Base-by-base conservation (phyloP, 2,329 filamentous ascomycete species). In the Calonectria ilicicola region DNA sequence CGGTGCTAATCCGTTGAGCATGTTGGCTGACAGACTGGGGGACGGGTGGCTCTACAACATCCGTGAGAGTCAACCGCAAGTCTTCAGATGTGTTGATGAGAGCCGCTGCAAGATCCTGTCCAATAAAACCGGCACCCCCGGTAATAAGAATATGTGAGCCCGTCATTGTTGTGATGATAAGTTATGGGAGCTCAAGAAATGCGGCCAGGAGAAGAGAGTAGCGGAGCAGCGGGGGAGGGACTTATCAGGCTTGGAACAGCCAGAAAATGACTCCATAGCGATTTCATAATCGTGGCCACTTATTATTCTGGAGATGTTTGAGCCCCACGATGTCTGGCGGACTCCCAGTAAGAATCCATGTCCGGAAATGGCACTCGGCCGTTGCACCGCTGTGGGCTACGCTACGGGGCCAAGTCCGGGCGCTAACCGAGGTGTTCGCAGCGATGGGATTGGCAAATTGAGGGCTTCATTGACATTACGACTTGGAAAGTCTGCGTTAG, bases 51-150 rank as follows among this genome's bases (percentile, higher is more conserved):
- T 86, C 80, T 70, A 88, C 82, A 40, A 92, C 85, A 77, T 92
- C 91, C 27, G 88, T 90, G 46, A 92, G 83, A 70, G 87, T 86
- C 63, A 92, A 82, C 69, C 85, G 82, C 26, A 85, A 58, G 17
- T 76, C 80, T 3, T 29, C 46, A 3, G 78, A 77, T 19, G 74
- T 72, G 40, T 85, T 83, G 56, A 91, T 82, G 12, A 92, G 85
- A 58, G 89, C 86, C 63, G 86, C 84, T 5, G 89, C 88, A 32
- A 92, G 87, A 53, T 89, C 86, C 80, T 91, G 90, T 78, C 91
- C 90, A 69, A 93, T 88, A 79, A 92, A 92, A 66, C 91, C 91
- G 62, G 89, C 88, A 21, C 87, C 90, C 35, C 91, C 91, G 12
- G 90, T 92, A 77, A 92, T 91, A 78, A 92, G 86, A 49, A 92